Evolutionary conservation across 805 yeast genomes (phyloP), one percentile per base, ranked within the genome.

Genomic region (Metschnikowia kofuensis): DNA sequence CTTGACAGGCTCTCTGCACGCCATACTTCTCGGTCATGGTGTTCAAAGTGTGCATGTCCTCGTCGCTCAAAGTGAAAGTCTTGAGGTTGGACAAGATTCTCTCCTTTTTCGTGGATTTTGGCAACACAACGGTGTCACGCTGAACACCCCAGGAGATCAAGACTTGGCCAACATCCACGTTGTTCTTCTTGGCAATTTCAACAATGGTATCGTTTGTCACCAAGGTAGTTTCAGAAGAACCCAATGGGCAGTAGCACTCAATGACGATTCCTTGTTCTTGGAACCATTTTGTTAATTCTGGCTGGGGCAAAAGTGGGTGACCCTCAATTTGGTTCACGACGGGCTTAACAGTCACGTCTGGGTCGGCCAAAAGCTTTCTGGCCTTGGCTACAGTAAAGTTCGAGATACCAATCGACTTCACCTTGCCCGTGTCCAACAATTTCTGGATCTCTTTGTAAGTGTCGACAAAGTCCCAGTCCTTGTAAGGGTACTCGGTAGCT

Each of bases 81-180:
- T 70, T 59, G 54, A 69, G 60, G 61, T 75, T 68, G 38, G 69
- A 57, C 53, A 66, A 56, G 52, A 73, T 61, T 61, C 76, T 62
- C 11, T 66, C 55, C 40, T 64, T 68, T n/a, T 49, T 50, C 12
- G 50, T 51, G n/a, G 56, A 49, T 46, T 56, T 56, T 35, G 60
- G 60, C 60, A 56, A 55, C 35, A 56, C 58, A 6, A 55, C 47
- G 8, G 57, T 55, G 34, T 56, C 51, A 30, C 60, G 44, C 45
- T 55, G 59, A 30, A 56, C 56, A 11, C 56, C 56, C 60, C 60
- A 56, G 9, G 59, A 53, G 14, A 55, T 41, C 48, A 55, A 46
- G 28, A 56, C 55, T 43, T 54, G 58, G n/a, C 54, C 60, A 2
- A 54, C 49, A 34, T 49, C 52, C 28, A 52, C 58, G 14, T 50